Evolutionary conservation across 768 basidiomycete species (phyloP), one percentile per base, ranked within the genome.

Genomic region (Mycena filopes): DNA sequence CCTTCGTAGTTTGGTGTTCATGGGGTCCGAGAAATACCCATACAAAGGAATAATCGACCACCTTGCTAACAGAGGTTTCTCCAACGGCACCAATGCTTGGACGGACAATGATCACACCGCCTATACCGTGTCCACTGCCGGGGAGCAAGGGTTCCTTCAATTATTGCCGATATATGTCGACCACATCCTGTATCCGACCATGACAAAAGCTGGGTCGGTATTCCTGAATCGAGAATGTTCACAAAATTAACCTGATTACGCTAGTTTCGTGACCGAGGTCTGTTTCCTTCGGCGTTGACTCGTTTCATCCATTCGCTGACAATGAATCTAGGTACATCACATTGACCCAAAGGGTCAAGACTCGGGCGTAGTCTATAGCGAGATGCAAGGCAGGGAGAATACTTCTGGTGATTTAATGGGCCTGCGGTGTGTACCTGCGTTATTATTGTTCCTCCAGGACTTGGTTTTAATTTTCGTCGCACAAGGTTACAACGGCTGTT

Each of bases 361-460:
- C 73, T 92, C 94, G 18, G 98, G 98, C 40, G 98, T 99, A 1
- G 97, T 99, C 12, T 98, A 98, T 77, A 93, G 92, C 73, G 93
- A 96, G 80, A 98, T 98, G 96, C 94, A 96, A 79, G 96, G 95
- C 1, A 86, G 97, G 49, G 91, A 99, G 80, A 98, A 99, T 73
- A 95, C 93, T 0, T 88, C 94, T 2, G 89, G 88, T 12, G 96
- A 98, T 79, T 81, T 98, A 46, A 96, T 98, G 93, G 88, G 90
- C 40, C 84, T 96, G 28, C 81, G 87, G 95, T 95, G 67, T 45
- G 87, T 82, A 25, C 41, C 21, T 53, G n/a, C n/a, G n/a, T n/a
- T n/a, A n/a, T 56, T n/a, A 9, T 23, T 2, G 7, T 41, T 36
- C 15, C 5, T 12, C 18, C 7, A 20, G 20, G 15, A 50, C 31